Evolutionary conservation across 495 filamentous ascomycete genomes (phyloP).

Genomic region (Lasiosphaeris hirsuta): DNA sequence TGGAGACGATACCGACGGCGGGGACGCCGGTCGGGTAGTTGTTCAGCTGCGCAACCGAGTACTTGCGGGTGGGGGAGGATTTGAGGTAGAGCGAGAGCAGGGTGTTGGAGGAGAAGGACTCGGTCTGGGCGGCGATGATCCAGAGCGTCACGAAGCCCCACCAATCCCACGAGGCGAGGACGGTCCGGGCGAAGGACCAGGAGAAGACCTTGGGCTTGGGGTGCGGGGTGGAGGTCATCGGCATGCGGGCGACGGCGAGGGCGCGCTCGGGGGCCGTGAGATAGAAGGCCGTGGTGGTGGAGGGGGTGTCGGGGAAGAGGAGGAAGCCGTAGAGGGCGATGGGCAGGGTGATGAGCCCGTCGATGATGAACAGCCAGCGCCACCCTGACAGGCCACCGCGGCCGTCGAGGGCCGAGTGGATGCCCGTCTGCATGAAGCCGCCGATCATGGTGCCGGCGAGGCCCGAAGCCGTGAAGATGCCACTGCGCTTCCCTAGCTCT

Average conservation of each 20-base stretch:
- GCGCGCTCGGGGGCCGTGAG: slow-evolving; percentile 41
- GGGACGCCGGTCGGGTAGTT: slow-evolving; percentile 50
- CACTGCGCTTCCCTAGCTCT: slow-evolving; percentile 62
- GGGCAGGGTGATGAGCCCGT: slow-evolving; percentile 52
- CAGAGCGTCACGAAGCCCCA: slow-evolving; percentile 52
- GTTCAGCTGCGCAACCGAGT: slow-evolving; percentile 47
- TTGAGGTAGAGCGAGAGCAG: slow-evolving; percentile 47
- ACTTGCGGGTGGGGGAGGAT: slow-evolving; percentile 28
- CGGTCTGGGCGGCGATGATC: slow-evolving; percentile 50
- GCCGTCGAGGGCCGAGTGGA: slow-evolving; percentile 52
- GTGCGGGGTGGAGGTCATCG: not conserved
- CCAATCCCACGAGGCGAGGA: slow-evolving; percentile 48
- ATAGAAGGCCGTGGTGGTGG: slow-evolving; percentile 52
- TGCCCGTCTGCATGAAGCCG: slow-evolving; percentile 59
- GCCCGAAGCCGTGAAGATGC: slow-evolving; percentile 52
- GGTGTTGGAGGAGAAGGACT: slow-evolving; percentile 50
- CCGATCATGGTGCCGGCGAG: slow-evolving; percentile 49
- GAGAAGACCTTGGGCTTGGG: not conserved
- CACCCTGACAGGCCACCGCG: slow-evolving; percentile 53
- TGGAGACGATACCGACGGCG: slow-evolving; percentile 51
- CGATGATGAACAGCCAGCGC: slow-evolving; percentile 65
- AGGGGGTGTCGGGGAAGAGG: slow-evolving; percentile 59
- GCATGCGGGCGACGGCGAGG: slow-evolving; percentile 41
- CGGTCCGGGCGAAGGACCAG: slow-evolving; percentile 7
- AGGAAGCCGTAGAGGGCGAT: slow-evolving; percentile 57